A percentile compares a stretch with the other conserved stretches of the same genome.
These are phyloP conservation scores for Pseudonitzschia delicatissima DNA, from an alignment of 108 stramenopile species.

Conservation along the genomic window DNA sequence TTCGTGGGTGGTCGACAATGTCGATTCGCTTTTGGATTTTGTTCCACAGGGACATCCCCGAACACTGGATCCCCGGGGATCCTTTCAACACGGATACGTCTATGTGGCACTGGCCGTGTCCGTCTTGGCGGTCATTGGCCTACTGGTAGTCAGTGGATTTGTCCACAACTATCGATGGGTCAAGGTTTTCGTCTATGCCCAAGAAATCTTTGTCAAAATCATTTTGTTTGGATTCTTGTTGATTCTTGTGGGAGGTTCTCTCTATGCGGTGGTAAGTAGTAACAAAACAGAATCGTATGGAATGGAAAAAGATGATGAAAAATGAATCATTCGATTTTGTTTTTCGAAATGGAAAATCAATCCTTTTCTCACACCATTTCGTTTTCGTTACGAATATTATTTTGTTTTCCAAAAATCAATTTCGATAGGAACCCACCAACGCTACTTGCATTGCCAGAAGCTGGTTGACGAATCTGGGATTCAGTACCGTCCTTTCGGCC, in stretches of 20 bases:
- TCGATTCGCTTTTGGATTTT: conserved; percentile 7
- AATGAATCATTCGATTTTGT: too few relatives aligned
- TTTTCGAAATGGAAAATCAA: too few relatives aligned
- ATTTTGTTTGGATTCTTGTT: conserved; percentile 28
- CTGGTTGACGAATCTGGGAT: conserved; percentile 36
- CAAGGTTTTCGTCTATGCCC: conserved; percentile 31
- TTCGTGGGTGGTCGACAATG: conserved; percentile 31
- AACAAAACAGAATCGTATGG: too few relatives aligned
- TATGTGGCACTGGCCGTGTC: conserved; percentile 16
- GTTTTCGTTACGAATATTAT: background rate
- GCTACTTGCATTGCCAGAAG: conserved; percentile 15
- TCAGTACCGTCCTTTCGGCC: conserved; percentile 29
- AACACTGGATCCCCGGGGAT: background rate
- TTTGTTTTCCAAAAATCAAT: background rate
- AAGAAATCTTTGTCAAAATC: conserved; percentile 22
- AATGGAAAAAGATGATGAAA: too few relatives aligned
- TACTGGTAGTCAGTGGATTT: background rate
- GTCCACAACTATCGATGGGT: conserved; percentile 9
- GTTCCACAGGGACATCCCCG: conserved; percentile 25
- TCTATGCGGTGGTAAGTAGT: conserved; percentile 5
- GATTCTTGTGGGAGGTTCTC: conserved; percentile 22
- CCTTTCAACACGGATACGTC: background rate
- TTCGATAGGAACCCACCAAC: conserved; percentile 9
- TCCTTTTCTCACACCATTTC: background rate
- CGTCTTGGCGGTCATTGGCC: conserved; percentile 4